Evolutionary conservation across 768 basidiomycete genomes (phyloP), one percentile per base, ranked within the genome.

Genomic region (Leccinum uliginosum): DNA sequence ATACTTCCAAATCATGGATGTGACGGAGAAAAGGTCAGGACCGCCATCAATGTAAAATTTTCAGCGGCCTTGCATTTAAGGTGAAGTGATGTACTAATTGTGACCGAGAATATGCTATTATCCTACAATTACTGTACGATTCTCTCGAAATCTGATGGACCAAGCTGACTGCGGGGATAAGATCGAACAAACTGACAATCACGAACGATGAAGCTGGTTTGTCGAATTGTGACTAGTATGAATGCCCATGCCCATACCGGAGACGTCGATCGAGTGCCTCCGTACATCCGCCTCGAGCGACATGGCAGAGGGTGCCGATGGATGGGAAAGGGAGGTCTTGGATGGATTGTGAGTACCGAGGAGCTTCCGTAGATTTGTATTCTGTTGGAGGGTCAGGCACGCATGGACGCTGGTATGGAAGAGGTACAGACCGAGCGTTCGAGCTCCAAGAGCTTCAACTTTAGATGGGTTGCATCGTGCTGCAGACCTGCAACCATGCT

Each of bases 401-500:
- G 43, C 7, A 14, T 11, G 21, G 1, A 11, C 6, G 19, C 3
- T 46, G 24, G 10, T 15, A 73, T 45, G 34, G 47, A 32, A n/a
- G 21, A 34, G 17, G 23, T 32, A 47, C 55, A 15, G 61, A 89
- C 88, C 19, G 85, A 81, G 59, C 87, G 80, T 64, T 89, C 80
- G 24, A 90, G 74, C 63, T 89, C 87, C 45, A 87, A 75, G 29
- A 89, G 73, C 59, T 85, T 86, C 49, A 88, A 69, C 54, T 82
- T 83, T 17, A 80, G 70, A 3, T 83, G 73, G 1, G 81, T 78
- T 4, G 80, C 76, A 59, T 90, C 87, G 64, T 85, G 79, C 50
- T 88, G 84, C 6, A 90, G 76, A 24, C 84, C 84, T 0, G 86
- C 77, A 4, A 89, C 83, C 83, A 87, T 88, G 60, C 86, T 87